Evolutionary conservation across 2,329 filamentous ascomycete genomes (phyloP).

Genomic region (Triangularia setosa): DNA sequence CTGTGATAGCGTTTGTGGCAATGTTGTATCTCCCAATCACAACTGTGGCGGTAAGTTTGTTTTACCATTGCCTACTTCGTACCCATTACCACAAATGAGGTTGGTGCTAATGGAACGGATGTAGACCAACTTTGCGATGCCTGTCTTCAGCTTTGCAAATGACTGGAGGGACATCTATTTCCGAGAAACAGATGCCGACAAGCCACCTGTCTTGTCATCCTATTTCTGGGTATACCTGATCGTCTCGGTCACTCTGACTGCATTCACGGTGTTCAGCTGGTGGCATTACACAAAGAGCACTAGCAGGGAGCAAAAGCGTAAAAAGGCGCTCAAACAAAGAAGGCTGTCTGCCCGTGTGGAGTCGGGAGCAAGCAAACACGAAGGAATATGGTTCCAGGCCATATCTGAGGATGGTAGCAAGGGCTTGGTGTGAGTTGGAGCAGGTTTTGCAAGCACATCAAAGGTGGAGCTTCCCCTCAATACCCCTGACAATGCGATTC

Average conservation of each 20-base stretch:
- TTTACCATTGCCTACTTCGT: not conserved
- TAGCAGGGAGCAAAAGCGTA: not conserved
- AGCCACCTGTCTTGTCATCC: not conserved
- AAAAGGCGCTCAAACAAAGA: not conserved
- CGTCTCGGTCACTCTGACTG: not conserved
- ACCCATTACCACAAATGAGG: too few relatives aligned
- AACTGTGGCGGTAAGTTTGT: not conserved
- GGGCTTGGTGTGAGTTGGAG: too few relatives aligned
- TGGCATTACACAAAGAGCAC: not conserved
- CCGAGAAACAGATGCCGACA: not conserved
- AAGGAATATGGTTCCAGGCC: too few relatives aligned
- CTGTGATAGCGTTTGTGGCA: conserved; percentile 11
- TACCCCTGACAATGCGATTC: too few relatives aligned
- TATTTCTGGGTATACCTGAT: conserved; percentile 4
- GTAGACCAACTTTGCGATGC: not conserved
- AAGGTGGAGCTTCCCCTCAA: too few relatives aligned
- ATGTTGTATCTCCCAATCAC: conserved; percentile 6
- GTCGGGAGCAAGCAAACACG: too few relatives aligned
- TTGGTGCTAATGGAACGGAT: not conserved
- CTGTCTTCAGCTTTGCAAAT: not conserved
- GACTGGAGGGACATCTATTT: not conserved
- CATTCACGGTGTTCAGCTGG: not conserved
- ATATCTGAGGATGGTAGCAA: too few relatives aligned
- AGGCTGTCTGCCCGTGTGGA: too few relatives aligned
- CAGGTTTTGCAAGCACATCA: too few relatives aligned